Evolutionary conservation across 2,329 filamentous ascomycete species (phyloP), one percentile per base, ranked within the genome.

Genomic region (Colletotrichum tamarilloi): DNA sequence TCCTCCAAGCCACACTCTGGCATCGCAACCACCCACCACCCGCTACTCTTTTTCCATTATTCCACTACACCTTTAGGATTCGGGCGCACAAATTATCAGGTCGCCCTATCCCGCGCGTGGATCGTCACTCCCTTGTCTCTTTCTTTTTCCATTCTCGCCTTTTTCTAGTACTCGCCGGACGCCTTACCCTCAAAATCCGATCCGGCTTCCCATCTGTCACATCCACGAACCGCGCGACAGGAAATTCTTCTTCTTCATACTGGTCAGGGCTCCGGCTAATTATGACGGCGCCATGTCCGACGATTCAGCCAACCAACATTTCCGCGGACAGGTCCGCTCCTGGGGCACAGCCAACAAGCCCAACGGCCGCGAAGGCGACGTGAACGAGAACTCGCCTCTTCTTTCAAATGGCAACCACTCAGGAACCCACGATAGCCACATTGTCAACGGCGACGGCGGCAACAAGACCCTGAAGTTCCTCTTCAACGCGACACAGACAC

Each of bases 401-500:
- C 79, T 87, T 53, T 67, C 35, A 72, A 83, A 83, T 71, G 80
- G 81, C 77, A 80, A 80, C 66, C 75, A 72, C 73, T 52, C 66
- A 28, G 72, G 74, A 42, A 68, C 75, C 55, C 76, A 78, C 49
- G 62, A 62, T 35, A 53, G 32, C 52, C 69, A 71, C 53, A 75
- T 64, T 77, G 73, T 28, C 72, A 64, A 67, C 62, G 67, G 67
- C 52, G 75, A 76, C 60, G 77, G 74, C 38, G 67, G 67, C 58
- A 76, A 77, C 75, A 77, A 77, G 63, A 77, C 80, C 22, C 78
- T 77, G 74, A 76, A 81, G 14, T 87, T 91, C 78, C 84, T 91
- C 75, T 84, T 89, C 77, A 84, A 89, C 75, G 78, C 81, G 59
- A 83, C 82, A 28, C 80, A 84, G 73, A 91, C 88, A 1, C 89